Conservation (phyloP, 139 green algal genomes). For the Penium margaritaceum region DNA sequence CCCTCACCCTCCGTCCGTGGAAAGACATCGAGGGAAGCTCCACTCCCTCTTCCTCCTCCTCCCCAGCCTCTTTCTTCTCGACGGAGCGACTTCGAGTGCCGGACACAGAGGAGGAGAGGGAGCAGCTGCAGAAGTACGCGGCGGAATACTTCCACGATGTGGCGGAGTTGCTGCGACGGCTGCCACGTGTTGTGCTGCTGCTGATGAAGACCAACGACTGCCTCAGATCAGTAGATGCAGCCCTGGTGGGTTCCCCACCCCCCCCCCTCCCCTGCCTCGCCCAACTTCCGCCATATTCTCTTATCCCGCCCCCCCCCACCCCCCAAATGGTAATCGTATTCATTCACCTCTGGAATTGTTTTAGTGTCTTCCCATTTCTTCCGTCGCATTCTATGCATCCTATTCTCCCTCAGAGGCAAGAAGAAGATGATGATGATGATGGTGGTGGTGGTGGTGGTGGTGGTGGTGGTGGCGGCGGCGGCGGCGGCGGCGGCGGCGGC, state of each 20-base stretch:
- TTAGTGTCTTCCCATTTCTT: neutral
- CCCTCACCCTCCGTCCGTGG: slow-evolving; percentile 81
- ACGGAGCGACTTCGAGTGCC: slow-evolving; percentile 57
- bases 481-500: too few relatives aligned
- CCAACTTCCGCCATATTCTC: neutral
- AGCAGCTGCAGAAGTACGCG: slow-evolving; percentile 55
- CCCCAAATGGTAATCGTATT: neutral
- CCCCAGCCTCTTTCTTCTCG: too few relatives aligned
- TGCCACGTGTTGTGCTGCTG: slow-evolving; percentile 78
- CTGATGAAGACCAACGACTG: slow-evolving; percentile 94
- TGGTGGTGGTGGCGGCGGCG: too few relatives aligned
- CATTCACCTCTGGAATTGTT: neutral
- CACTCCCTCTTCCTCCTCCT: too few relatives aligned
- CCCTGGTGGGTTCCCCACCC: slow-evolving; percentile 40
- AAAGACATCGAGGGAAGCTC: slow-evolving; percentile 55
- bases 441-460: too few relatives aligned
- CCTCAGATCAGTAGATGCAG: slow-evolving; percentile 67
- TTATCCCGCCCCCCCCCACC: too few relatives aligned
- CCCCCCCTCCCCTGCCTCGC: too few relatives aligned
- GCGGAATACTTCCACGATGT: slow-evolving; percentile 66
- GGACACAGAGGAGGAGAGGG: slow-evolving; percentile 32
- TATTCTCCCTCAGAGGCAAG: too few relatives aligned
- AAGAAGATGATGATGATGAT: too few relatives aligned
- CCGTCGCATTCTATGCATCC: too few relatives aligned
- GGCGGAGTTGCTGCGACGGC: slow-evolving; percentile 60